phyloP scores from a whole-genome alignment of 1,284 basidiomycete species.

The Taiwanofungus camphoratus region DNA sequence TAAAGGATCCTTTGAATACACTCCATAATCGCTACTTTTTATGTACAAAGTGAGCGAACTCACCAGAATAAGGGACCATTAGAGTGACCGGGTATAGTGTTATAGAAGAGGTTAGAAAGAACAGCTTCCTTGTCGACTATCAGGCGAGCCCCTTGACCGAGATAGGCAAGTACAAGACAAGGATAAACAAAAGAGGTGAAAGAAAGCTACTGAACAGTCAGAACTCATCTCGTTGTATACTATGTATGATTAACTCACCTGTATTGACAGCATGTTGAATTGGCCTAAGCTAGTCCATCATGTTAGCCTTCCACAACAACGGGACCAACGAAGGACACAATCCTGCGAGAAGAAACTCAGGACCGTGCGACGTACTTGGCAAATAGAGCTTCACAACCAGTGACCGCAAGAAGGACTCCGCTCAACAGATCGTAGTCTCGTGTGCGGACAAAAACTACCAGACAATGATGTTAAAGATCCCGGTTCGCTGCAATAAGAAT shows the following conservation, averaged over 20 bases:
- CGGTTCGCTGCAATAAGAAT: neutral
- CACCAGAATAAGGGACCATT: conserved; percentile 54
- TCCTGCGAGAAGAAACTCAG: too few species aligned
- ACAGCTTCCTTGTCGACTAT: conserved; percentile 45
- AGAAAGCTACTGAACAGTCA: conserved; percentile 31
- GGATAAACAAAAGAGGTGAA: conserved; percentile 55
- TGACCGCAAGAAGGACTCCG: conserved; percentile 60
- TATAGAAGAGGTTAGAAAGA: conserved; percentile 55
- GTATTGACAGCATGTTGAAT: conserved; percentile 54
- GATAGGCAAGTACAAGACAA: conserved; percentile 56
- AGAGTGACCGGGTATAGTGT: conserved; percentile 50
- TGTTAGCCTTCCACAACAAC: too few species aligned
- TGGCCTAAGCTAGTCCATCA: conserved; percentile 63
- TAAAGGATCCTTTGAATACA: conserved; percentile 45
- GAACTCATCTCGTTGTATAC: neutral
- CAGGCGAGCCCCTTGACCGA: conserved; percentile 63
- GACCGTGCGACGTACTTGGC: conserved; percentile 44
- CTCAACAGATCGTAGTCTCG: conserved; percentile 53
- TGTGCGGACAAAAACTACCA: conserved; percentile 57
- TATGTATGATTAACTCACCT: conserved; percentile 24
- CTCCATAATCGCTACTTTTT: neutral
- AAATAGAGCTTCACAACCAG: conserved; percentile 66
- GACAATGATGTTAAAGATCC: neutral
- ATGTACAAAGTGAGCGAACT: conserved; percentile 5
- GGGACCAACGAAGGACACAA: too few species aligned